Base-by-base conservation (phyloP, 805 yeast species). In the Wickerhamiella spandovensis region DNA sequence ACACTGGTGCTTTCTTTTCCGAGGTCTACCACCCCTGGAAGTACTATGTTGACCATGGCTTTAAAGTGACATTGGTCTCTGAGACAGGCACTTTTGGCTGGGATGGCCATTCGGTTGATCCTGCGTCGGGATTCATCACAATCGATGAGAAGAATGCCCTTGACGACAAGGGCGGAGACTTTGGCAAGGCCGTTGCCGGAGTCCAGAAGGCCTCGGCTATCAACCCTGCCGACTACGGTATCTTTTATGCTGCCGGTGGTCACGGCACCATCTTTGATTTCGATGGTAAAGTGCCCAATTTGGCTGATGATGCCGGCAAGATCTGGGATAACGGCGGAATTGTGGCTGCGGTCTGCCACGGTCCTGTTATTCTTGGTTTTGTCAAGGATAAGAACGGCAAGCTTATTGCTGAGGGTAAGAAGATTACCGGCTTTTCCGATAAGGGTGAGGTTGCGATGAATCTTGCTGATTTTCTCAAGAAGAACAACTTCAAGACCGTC, bases 311-410 rank as follows among this genome's bases (percentile, higher is more conserved):
- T 43, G 81, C 78, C 20, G 63, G 67, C 25, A 64, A 67, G 21
- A 72, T 79, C 47, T 77, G 73, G 60, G 66, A 64, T 30, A 63
- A 72, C 20, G 76, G 75, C 39, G 84, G 83, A 46, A 72, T 78
- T 39, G 72, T 80, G 22, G 64, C 78, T 43, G 82, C 84, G 15
- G 84, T 80, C 8, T 80, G 86, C 63, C 84, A 80, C 56, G 86
- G 83, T 7, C 82, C 82, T n/a, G 71, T 72, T 21, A 70, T 79
- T 53, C 75, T 80, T 53, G 74, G 70, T n/a, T 68, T 69, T 43
- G 60, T 79, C 54, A 65, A 59, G 41, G 76, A 75, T 55, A 54
- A 59, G 42, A 51, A 57, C 17, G 77, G 77, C 43, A 65, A 69
- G 46, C 63, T 67, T 17, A 56, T 81, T 48, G 67, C 74, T 50